Evolutionary conservation across 1,284 basidiomycete species (phyloP), one percentile per base, ranked within the genome.

Genomic region (Malassezia arunalokei): DNA sequence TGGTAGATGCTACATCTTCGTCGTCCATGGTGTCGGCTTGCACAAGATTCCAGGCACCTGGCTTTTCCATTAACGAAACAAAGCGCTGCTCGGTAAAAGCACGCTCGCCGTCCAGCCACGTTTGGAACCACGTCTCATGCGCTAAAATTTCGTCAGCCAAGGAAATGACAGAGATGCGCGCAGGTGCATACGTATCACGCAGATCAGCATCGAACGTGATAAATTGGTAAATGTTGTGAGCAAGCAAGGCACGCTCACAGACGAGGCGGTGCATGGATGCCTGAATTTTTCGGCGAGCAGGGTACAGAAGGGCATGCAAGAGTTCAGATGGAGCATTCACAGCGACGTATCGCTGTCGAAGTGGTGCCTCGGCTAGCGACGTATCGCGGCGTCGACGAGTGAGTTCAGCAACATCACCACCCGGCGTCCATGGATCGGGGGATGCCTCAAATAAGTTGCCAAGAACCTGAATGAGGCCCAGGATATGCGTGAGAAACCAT

Each of bases 141-240:
- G 82, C 84, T 1, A 98, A 78, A 5, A 98, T 82, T 8, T 86
- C 79, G 27, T 85, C 83, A 52, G 85, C 59, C 7, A 73, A 35
- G 40, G 54, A 52, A 4, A 58, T 33, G 49, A 63, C 58, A 11
- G 68, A 69, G 31, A 49, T 24, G 35, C 51, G 39, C 40, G 62
- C 43, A n/a, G 53, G 51, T 51, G 63, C 6, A 58, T 68, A 49
- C 78, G 78, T 17, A 2, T 41, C 41, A 0, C 59, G 54, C 3
- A 96, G 72, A 6, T 83, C 79, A 29, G 83, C 81, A 73, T 98
- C 94, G 61, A 96, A 98, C 0, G 83, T 74, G 7, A 96, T 77
- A 0, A 88, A 81, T 73, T 95, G 87, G 70, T 92, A 92, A 42
- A 98, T 84, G 0, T 89, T 95, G 69, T 98, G 92, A 0, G 92